Base-by-base conservation (phyloP, 2,329 filamentous ascomycete genomes). In the Diaporthe australafricana region DNA sequence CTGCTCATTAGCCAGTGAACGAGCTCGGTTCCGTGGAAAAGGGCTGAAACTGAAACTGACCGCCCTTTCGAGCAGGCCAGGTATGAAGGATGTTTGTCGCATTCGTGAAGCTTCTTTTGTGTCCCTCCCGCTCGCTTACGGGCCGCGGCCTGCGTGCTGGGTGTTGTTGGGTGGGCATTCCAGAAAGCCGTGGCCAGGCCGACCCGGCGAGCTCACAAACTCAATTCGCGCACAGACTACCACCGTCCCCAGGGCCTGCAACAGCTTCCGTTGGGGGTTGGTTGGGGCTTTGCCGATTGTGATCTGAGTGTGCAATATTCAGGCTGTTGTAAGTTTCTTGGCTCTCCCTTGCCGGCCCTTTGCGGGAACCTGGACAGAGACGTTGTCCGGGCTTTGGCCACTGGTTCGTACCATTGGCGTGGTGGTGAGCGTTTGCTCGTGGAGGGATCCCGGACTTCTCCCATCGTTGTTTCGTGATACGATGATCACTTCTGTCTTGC, bases 181-280 rank as follows among this genome's bases (percentile, higher is more conserved):
- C 60, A 35, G 6, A n/a, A 53, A 47, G 45, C 16, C 48, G 16
- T 35, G 32, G 14, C 32, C 25, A 63, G 45, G 27, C 45, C 40
- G 45, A 45, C 56, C 56, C 50, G 57, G 47, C 62, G 25, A 70
- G 47, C 20, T 60, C 63, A 22, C 50, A 67, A 69, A 27, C 20
- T 69, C 48, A 50, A 62, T 72, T 69, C 38, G 27, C 55, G 55
- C 55, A 72, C 63, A 56, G 70, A 68, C 45, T 68, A 38, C 45
- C 60, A 65, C 42, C 45, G 16, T 50, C 6, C 30, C 45, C 60
- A 65, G 30, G 60, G 45, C 60, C 45, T 38, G 60, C 60, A 50
- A 65, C 60, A 50, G 60, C 60, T 65, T 65, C 60, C 60, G 60
- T 50, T 65, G 60, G 45, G 60, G 60, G 42, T 20, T 50, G 38